A percentile compares a stretch with the other conserved stretches of the same genome.
These are phyloP conservation scores for Cladophialophora yegresii DNA, from an alignment of 2,329 filamentous ascomycete genomes.

Conservation along the genomic window DNA sequence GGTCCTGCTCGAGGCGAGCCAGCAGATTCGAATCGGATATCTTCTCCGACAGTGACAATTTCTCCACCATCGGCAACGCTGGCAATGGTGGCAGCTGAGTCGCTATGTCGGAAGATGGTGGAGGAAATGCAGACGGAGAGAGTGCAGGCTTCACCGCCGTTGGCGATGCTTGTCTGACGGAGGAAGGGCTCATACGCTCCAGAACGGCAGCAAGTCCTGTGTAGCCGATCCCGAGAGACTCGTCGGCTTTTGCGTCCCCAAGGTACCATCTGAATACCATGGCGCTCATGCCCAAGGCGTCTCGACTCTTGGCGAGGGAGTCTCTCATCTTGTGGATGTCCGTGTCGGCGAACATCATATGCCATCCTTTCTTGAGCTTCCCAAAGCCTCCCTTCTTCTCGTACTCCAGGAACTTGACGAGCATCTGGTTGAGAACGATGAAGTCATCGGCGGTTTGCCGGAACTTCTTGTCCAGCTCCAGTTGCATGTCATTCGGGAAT, in stretches of 20 bases:
- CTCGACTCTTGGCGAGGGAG: slow-evolving; percentile 60
- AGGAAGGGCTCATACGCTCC: slow-evolving; percentile 48
- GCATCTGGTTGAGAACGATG: slow-evolving; percentile 63
- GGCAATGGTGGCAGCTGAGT: slow-evolving; percentile 39
- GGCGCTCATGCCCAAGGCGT: slow-evolving; percentile 64
- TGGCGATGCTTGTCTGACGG: slow-evolving; percentile 36
- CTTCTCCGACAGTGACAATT: slow-evolving; percentile 31
- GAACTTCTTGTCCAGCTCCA: slow-evolving; percentile 67
- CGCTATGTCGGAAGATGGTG: slow-evolving; percentile 31
- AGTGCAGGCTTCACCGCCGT: slow-evolving; percentile 14
- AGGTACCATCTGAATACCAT: slow-evolving; percentile 67
- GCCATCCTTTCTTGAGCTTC: slow-evolving; percentile 62
- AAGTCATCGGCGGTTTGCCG: slow-evolving; percentile 63
- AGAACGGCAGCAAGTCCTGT: slow-evolving; percentile 67
- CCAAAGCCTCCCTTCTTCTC: slow-evolving; percentile 64
- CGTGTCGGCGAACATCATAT: slow-evolving; percentile 64
- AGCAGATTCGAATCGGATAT: slow-evolving; percentile 33
- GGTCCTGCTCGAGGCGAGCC: slow-evolving; percentile 10
- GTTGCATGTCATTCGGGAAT: slow-evolving; percentile 62
- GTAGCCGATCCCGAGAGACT: slow-evolving; percentile 66
- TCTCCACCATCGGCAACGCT: slow-evolving; percentile 38
- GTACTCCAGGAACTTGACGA: slow-evolving; percentile 62
- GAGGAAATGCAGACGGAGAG: slow-evolving; percentile 15
- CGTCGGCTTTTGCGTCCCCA: slow-evolving; percentile 60
- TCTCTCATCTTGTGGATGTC: slow-evolving; percentile 63